phyloP scores from a whole-genome alignment of 495 filamentous ascomycete species.

The Pyrenula aspistea region DNA sequence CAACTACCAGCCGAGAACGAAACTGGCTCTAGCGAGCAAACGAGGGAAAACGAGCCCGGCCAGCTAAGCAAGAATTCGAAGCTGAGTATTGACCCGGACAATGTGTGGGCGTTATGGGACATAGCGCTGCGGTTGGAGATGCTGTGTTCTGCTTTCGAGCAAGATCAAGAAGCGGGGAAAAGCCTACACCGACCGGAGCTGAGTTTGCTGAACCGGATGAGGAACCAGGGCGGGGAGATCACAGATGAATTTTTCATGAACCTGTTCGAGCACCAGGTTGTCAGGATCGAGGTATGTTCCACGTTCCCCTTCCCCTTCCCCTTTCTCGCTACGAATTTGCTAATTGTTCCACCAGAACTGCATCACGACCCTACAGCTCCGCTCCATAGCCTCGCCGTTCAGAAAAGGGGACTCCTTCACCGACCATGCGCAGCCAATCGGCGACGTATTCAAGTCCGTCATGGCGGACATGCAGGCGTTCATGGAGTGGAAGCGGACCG shows the following conservation, averaged over 20 bases:
- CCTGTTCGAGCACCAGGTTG: slow-evolving; percentile 88
- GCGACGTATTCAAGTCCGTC: slow-evolving; percentile 23
- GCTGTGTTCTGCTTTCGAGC: slow-evolving; percentile 77
- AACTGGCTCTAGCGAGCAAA: slow-evolving; percentile 24
- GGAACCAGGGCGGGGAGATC: slow-evolving; percentile 69
- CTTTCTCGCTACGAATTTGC: slow-evolving; percentile 6
- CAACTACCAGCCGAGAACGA: slow-evolving; percentile 18
- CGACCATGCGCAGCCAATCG: slow-evolving; percentile 40
- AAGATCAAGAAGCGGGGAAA: slow-evolving; percentile 29
- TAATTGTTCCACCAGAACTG: slow-evolving; percentile 40
- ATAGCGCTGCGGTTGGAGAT: slow-evolving; percentile 82
- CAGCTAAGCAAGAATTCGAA: slow-evolving; percentile 40
- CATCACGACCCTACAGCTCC: slow-evolving; percentile 51
- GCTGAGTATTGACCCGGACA: slow-evolving; percentile 61
- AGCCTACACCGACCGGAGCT: slow-evolving; percentile 62
- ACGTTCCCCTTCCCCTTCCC: neutral
- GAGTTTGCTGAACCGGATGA: slow-evolving; percentile 72
- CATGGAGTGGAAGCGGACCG: neutral
- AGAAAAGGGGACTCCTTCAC: slow-evolving; percentile 26
- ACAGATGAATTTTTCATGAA: slow-evolving; percentile 75
- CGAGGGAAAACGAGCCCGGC: slow-evolving; percentile 21
- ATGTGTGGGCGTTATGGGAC: slow-evolving; percentile 83
- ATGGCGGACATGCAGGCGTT: neutral
- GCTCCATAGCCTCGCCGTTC: slow-evolving; percentile 50
- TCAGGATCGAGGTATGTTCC: slow-evolving; percentile 76